Evolutionary conservation across 495 filamentous ascomycete genomes (phyloP).

Genomic region (Pyrenula massariospora): DNA sequence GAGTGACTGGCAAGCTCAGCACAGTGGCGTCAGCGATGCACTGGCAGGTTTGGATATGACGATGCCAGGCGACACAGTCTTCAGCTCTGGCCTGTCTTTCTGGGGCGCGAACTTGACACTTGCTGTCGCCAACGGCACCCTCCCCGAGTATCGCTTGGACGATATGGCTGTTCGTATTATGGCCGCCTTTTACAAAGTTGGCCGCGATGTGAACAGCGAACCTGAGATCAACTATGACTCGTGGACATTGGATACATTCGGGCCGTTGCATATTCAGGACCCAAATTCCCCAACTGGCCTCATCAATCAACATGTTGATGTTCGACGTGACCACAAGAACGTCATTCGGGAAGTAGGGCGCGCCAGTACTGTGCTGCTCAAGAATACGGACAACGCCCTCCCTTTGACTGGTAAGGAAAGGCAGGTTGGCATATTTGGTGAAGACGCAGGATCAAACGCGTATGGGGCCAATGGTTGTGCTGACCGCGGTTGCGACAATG

Average conservation of each 20-base stretch:
- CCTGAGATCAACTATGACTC: slow-evolving; percentile 72
- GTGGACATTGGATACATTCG: slow-evolving; percentile 70
- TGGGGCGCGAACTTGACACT: slow-evolving; percentile 84
- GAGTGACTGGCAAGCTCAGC: slow-evolving; percentile 84
- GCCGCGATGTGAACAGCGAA: slow-evolving; percentile 46
- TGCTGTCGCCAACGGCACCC: slow-evolving; percentile 77
- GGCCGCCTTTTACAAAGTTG: slow-evolving; percentile 86
- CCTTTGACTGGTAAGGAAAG: slow-evolving; percentile 66
- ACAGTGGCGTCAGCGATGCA: slow-evolving; percentile 65
- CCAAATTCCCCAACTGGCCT: slow-evolving; percentile 3
- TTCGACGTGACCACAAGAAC: slow-evolving; percentile 58
- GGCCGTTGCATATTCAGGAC: slow-evolving; percentile 48
- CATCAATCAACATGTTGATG: slow-evolving; percentile 80
- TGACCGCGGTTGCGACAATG: slow-evolving; percentile 75
- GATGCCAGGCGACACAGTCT: slow-evolving; percentile 81
- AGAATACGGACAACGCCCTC: slow-evolving; percentile 63
- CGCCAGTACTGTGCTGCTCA: slow-evolving; percentile 75
- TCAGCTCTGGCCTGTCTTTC: slow-evolving; percentile 61
- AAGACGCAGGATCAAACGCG: slow-evolving; percentile 69
- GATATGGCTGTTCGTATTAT: slow-evolving; percentile 92
- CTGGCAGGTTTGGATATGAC: slow-evolving; percentile 87
- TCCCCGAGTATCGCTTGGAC: slow-evolving; percentile 83
- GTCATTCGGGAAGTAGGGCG: slow-evolving; percentile 65
- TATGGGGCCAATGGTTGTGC: slow-evolving; percentile 75
- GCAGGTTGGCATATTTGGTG: slow-evolving; percentile 71